Evolutionary conservation across 2,329 filamentous ascomycete species (phyloP).

Genomic region (Ceratocystis cubensis): DNA sequence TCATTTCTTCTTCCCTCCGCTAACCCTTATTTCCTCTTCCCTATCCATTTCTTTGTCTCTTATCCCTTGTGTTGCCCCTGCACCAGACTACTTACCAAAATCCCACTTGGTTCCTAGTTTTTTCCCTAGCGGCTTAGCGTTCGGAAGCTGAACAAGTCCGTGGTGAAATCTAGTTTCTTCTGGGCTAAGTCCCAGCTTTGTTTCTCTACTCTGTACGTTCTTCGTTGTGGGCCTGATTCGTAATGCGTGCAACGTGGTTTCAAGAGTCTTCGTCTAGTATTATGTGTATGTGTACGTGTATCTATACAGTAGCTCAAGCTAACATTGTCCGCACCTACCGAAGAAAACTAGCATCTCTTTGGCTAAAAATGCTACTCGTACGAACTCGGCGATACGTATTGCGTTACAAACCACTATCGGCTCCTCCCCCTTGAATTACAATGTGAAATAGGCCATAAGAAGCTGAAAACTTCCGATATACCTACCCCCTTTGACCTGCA

Average conservation of each 20-base stretch:
- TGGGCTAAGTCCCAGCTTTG: background rate
- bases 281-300: background rate
- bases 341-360: background rate
- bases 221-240: background rate
- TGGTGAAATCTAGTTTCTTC: background rate
- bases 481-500: background rate
- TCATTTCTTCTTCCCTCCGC: too few species aligned
- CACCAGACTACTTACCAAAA: background rate
- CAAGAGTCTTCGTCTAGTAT: background rate
- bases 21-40: background rate
- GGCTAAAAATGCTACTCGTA: background rate
- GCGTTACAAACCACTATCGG: background rate
- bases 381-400: background rate
- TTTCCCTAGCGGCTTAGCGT: background rate
- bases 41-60: background rate
- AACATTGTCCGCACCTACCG: background rate
- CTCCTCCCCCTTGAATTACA: background rate
- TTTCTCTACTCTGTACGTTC: too few species aligned
- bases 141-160: background rate
- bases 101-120: background rate
- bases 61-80: background rate
- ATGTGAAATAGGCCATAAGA: background rate
- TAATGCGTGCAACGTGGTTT: background rate
- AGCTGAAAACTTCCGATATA: background rate
- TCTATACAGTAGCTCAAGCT: background rate